Base-by-base conservation (phyloP, 2,329 filamentous ascomycete species). In the Fusarium begoniae region DNA sequence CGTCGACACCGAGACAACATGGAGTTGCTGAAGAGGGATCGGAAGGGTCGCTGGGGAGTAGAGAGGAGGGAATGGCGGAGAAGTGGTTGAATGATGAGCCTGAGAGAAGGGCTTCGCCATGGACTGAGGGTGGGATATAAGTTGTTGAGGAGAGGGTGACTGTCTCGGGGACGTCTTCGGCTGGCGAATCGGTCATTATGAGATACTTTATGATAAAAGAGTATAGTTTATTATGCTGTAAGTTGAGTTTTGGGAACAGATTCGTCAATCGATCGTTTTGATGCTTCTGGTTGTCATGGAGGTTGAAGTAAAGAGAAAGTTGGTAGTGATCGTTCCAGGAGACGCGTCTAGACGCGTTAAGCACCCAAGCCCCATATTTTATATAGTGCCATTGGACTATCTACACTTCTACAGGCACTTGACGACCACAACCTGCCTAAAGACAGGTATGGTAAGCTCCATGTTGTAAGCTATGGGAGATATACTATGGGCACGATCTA, bases 1-100 rank as follows among this genome's bases (percentile, higher is more conserved):
- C 96, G 82, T 98, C 96, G 57, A 98, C 92, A 71, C 96, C 96
- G 28, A 98, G 88, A 26, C 93, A 92, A 82, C 94, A 96, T 50
- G 80, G 78, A 18, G 80, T 72, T 13, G 81, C 80, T 20, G 83
- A 77, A 24, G 80, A 71, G 8, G 83, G 77, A 48, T 82, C 80
- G 6, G 78, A 76, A 13, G 79, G 72, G 56, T 84, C 74, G 69
- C 84, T 77, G 4, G 86, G 82, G 28, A 87, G 87, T 59, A 94
- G 89, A n/a, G 84, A 81, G 0, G 88, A 80, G 3, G 93, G 94
- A 3, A 94, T 86, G 22, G 89, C 85, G 2, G 93, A 94, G 85
- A 91, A 94, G 82, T 95, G 89, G 17, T 89, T 87, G 84, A 94
- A 94, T 45, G 92, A 91, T 53, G 87, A 86, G 80, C 93, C 93